Base-by-base conservation (phyloP, 2,329 filamentous ascomycete genomes). In the Penicillium sp. region DNA sequence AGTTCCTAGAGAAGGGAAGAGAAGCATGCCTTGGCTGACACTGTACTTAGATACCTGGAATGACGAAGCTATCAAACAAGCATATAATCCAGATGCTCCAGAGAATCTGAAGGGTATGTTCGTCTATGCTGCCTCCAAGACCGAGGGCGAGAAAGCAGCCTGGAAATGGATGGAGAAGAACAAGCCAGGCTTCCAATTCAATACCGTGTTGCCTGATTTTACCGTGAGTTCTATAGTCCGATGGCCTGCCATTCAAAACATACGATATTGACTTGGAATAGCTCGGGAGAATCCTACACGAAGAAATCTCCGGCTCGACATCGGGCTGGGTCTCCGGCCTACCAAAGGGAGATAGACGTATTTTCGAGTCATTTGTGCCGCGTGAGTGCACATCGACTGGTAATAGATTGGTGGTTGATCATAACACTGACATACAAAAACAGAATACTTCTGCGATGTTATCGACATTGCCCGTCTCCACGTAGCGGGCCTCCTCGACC, bases 91-190 rank as follows among this genome's bases (percentile, higher is more conserved):
- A 27, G 46, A 58, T 64, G n/a, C 67, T 64, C 53, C 66, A 68
- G 27, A 70, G 68, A 6, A 72, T 69, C 23, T 69, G 67, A 57
- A 66, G 50, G n/a, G 47, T 7, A 6, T 56, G 2, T 29, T 40
- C 23, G 42, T 79, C 2, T 83, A 83, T 56, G 71, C 70, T 1
- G 81, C 80, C 0, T 76, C 75, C 53, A 84, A 83, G 62, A 77
- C 74, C 0, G 73, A 78, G 59, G 75, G 73, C 2, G 80, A 83
- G 67, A 76, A 75, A 50, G 77, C 73, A 4, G 66, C 78, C 35
- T 81, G 79, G 77, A 74, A 75, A 37, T 82, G 76, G 63, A 64
- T 80, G 43, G 63, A 74, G 37, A 72, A 80, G 43, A 72, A 76
- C 12, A 76, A 78, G 27, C 76, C 79, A 0, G 35, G 51, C 2